Evolutionary conservation across 78 protist species (phyloP).

Genomic region (Planoprotostelium fungivorum): DNA sequence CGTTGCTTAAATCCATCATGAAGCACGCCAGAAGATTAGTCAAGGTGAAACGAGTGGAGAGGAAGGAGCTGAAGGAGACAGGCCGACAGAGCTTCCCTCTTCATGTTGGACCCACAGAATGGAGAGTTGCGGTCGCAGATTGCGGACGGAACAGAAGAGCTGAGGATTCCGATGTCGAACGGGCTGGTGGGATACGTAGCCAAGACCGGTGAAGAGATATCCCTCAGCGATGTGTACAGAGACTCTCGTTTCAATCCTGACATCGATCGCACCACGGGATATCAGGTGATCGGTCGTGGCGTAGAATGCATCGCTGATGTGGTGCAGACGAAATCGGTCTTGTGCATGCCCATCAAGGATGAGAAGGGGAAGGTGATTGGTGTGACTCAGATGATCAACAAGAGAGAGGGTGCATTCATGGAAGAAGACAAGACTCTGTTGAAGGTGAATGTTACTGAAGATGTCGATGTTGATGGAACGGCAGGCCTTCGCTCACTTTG

Average conservation of each 20-base stretch:
- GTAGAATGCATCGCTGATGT: background rate
- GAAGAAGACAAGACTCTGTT: constrained; percentile 15
- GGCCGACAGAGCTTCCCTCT: constrained; percentile 18
- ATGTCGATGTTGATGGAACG: background rate
- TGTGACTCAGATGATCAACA: constrained; percentile 33
- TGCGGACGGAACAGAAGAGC: constrained; percentile 17
- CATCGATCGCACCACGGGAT: constrained; percentile 1
- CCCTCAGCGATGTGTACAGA: constrained; percentile 1
- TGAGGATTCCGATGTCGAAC: background rate
- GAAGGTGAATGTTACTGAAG: background rate
- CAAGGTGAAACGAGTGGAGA: background rate
- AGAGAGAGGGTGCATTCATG: constrained; percentile 10
- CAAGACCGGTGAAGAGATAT: constrained; percentile 2
- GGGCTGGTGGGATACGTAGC: constrained; percentile 30
- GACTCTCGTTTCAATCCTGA: constrained; percentile 26
- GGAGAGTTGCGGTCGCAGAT: constrained; percentile 7
- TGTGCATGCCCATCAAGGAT: constrained; percentile 21
- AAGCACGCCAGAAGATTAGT: constrained; percentile 5
- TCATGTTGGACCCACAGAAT: constrained; percentile 12
- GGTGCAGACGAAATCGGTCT: background rate
- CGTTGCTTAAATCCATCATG: constrained; percentile 3
- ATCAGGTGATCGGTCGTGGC: background rate
- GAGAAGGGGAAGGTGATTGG: constrained; percentile 22
- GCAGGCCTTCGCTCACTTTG: background rate
- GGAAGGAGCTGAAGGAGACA: background rate